Evolutionary conservation across 1,284 basidiomycete species (phyloP).

Genomic region (Rhodotorula sp.): DNA sequence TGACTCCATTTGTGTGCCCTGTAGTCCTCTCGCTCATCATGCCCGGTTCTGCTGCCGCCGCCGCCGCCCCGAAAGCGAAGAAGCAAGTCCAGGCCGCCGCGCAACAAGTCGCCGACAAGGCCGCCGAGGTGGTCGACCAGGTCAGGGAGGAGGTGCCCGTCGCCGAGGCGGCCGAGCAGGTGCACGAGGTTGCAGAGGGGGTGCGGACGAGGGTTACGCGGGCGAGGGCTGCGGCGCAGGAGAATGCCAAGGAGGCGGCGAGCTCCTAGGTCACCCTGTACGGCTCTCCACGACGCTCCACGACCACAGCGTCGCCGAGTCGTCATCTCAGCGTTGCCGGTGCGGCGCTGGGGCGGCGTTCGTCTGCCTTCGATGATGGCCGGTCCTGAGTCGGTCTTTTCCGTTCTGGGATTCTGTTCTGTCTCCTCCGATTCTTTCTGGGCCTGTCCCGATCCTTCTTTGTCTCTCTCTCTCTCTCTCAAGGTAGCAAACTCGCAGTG

Average conservation of each 20-base stretch:
- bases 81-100: background rate
- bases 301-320: too few relatives aligned
- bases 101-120: slow-evolving; percentile 6
- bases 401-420: too few relatives aligned
- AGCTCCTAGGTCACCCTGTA: background rate
- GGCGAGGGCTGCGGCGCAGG: background rate
- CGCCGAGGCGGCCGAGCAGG: slow-evolving; percentile 23
- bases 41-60: slow-evolving; percentile 15
- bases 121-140: slow-evolving; percentile 22
- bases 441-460: background rate
- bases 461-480: background rate
- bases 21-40: slow-evolving; percentile 37
- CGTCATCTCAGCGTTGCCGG: background rate
- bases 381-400: background rate
- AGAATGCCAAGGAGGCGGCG: background rate
- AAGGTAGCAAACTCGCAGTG: slow-evolving; percentile 3
- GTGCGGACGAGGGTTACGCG: slow-evolving; percentile 6
- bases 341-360: too few relatives aligned
- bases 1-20: background rate
- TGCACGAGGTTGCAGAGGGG: slow-evolving; percentile 18
- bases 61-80: slow-evolving; percentile 7
- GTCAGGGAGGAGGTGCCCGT: slow-evolving; percentile 35
- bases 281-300: too few relatives aligned
- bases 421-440: too few relatives aligned
- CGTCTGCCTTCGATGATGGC: background rate